Percentiles rank a stretch among this genome's conserved stretches.
These are phyloP conservation scores for Fusarium veterinarium DNA, from an alignment of 2,329 filamentous ascomycete genomes.

Conservation along the genomic window DNA sequence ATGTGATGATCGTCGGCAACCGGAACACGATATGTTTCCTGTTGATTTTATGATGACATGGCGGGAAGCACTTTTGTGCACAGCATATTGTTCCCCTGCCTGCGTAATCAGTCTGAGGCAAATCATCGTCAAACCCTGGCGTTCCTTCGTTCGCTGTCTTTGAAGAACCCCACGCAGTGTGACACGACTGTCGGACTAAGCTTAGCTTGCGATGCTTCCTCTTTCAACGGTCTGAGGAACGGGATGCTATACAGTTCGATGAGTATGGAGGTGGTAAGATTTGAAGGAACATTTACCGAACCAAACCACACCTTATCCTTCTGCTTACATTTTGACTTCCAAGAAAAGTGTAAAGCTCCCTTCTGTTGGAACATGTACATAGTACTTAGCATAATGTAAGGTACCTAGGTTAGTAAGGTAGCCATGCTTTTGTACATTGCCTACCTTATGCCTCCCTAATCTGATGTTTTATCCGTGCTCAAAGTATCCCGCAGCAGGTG, in stretches of 20 bases:
- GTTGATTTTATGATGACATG: conserved; percentile 22
- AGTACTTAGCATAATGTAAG: not conserved
- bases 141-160: conserved; percentile 5
- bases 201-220: conserved; percentile 16
- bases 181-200: conserved; percentile 4
- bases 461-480: conserved; percentile 24
- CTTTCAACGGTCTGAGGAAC: not conserved
- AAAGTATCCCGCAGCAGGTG: conserved; percentile 32
- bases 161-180: not conserved
- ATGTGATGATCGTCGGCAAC: conserved; percentile 30
- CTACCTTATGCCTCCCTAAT: conserved; percentile 6
- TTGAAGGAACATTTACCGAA: conserved; percentile 6
- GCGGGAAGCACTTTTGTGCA: conserved; percentile 17
- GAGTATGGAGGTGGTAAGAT: not conserved
- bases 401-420: not conserved
- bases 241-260: not conserved
- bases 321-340: not conserved
- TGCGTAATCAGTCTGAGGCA: conserved; percentile 33
- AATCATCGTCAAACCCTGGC: conserved; percentile 13
- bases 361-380: not conserved
- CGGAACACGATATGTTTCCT: conserved; percentile 35
- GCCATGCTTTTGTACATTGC: not conserved
- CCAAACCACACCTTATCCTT: not conserved
- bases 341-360: not conserved
- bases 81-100: conserved; percentile 21